Evolutionary conservation across 169 alveolate genomes (phyloP).

Genomic region (Toxoplasma gondii): DNA sequence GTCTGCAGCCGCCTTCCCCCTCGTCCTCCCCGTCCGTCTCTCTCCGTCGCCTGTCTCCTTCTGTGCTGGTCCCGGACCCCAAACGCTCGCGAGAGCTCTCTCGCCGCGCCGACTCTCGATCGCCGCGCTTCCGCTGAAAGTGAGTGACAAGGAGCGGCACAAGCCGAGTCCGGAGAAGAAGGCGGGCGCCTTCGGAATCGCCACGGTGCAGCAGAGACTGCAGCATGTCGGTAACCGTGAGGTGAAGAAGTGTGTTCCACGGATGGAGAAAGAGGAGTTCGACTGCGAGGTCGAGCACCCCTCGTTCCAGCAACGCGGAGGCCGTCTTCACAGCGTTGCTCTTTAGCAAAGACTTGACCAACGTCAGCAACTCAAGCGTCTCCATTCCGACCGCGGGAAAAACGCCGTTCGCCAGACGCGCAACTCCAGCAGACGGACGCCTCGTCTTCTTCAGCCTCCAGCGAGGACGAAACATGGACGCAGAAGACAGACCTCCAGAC

Average conservation of each 20-base stretch:
- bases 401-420: conserved; percentile 21
- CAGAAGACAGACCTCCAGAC: too few species aligned
- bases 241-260: conserved; percentile 37
- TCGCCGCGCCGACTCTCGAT: neutral
- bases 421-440: neutral
- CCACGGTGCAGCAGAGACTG: conserved; percentile 11
- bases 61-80: neutral
- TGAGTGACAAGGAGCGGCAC: neutral
- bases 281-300: conserved; percentile 11
- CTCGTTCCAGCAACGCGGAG: neutral
- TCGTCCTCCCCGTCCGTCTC: neutral
- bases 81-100: neutral
- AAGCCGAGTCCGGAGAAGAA: neutral
- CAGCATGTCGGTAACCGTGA: conserved; percentile 20
- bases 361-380: conserved; percentile 38
- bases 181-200: neutral
- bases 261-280: conserved; percentile 23
- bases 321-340: neutral
- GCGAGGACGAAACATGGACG: neutral
- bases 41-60: neutral
- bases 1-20: neutral
- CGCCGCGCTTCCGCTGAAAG: neutral
- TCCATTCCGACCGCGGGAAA: conserved; percentile 28
- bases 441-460: neutral
- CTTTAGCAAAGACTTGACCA: conserved; percentile 20